Percentiles rank a stretch among this genome's conserved stretches.
Conservation (phyloP, 768 basidiomycete genomes). For the Tylopilus intermedius region DNA sequence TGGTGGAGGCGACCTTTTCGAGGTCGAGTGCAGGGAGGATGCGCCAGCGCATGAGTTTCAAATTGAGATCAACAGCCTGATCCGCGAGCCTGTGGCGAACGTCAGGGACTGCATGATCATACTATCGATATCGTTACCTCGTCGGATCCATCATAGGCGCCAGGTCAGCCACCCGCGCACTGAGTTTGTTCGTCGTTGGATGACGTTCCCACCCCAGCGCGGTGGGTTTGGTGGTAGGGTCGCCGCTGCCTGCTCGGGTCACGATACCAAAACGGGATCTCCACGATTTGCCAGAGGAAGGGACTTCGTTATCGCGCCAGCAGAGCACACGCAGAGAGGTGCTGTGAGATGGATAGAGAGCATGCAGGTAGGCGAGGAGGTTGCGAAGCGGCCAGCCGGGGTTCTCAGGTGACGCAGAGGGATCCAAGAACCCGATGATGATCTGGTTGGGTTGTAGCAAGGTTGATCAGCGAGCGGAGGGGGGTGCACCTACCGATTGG, state of each 20-base stretch:
- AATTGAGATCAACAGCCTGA: conserved; percentile 96
- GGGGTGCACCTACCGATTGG: conserved; percentile 36
- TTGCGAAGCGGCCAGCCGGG: conserved; percentile 95
- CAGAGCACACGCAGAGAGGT: conserved; percentile 60
- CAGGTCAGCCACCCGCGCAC: conserved; percentile 81
- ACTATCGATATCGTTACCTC: conserved; percentile 38
- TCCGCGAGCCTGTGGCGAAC: conserved; percentile 64
- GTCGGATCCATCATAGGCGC: conserved; percentile 96
- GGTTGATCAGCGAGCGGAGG: conserved; percentile 9
- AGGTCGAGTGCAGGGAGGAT: conserved; percentile 86
- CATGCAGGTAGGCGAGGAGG: conserved; percentile 74
- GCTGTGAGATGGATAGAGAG: conserved; percentile 48
- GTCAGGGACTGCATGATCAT: not conserved
- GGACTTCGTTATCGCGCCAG: conserved; percentile 65
- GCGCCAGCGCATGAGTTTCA: conserved; percentile 97
- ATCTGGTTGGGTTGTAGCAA: conserved; percentile 29
- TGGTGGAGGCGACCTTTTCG: conserved; percentile 76
- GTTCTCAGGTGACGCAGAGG: conserved; percentile 67
- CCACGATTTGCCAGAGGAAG: conserved; percentile 40
- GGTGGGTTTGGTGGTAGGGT: conserved; percentile 37
- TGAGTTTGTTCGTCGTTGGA: conserved; percentile 70
- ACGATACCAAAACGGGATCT: conserved; percentile 63
- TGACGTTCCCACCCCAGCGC: conserved; percentile 98
- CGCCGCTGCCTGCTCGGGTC: conserved; percentile 13
- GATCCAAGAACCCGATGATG: conserved; percentile 73